Conservation (phyloP, 2,329 filamentous ascomycete species). For the Aureobasidium sp. region DNA sequence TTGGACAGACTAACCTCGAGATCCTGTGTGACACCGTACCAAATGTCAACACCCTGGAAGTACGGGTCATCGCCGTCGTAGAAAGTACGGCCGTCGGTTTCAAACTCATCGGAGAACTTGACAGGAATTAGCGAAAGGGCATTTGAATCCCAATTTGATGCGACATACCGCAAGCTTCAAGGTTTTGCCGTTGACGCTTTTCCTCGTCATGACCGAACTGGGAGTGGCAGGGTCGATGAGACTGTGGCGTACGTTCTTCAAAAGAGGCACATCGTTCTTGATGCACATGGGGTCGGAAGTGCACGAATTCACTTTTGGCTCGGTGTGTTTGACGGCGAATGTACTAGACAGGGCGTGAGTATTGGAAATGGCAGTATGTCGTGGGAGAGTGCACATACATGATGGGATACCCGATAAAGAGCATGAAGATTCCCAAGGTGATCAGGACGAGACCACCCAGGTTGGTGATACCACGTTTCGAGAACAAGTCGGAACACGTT, state of each 20-base stretch:
- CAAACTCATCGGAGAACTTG: conserved; percentile 65
- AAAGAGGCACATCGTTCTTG: conserved; percentile 36
- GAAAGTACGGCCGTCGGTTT: conserved; percentile 57
- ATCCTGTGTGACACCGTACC: conserved; percentile 65
- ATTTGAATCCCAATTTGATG: neutral
- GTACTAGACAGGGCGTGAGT: neutral
- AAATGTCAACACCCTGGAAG: conserved; percentile 59
- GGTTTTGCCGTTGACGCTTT: conserved; percentile 49
- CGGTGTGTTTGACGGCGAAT: conserved; percentile 36
- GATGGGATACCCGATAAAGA: conserved; percentile 64
- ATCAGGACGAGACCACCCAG: conserved; percentile 55
- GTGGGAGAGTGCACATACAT: conserved; percentile 39
- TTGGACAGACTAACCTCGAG: conserved; percentile 42
- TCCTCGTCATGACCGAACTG: conserved; percentile 47
- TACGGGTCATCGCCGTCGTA: conserved; percentile 63
- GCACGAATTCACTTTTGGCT: conserved; percentile 30
- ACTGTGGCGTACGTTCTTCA: conserved; percentile 52
- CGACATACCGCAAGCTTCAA: conserved; percentile 53
- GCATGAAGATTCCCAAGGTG: conserved; percentile 50
- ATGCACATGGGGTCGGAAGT: conserved; percentile 42
- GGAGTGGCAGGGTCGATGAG: conserved; percentile 64
- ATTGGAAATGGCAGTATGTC: neutral
- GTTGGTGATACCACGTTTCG: conserved; percentile 55
- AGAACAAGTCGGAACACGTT: conserved; percentile 53
- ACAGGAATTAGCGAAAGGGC: neutral